Base-by-base conservation (phyloP, 768 basidiomycete genomes). In the Leucocoprinus sp. region DNA sequence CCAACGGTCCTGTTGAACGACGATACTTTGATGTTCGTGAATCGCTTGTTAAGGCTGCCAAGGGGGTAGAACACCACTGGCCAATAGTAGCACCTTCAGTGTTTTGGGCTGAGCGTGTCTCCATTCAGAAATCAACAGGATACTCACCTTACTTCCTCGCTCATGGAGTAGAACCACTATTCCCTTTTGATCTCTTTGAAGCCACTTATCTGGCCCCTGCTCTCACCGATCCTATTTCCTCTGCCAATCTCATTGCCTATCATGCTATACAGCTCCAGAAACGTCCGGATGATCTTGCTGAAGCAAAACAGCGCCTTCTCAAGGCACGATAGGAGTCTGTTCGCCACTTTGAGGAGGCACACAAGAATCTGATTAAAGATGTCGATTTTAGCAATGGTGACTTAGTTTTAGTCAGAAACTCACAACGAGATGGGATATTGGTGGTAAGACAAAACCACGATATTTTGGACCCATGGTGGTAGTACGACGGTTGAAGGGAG, bases 91-190 rank as follows among this genome's bases (percentile, higher is more conserved):
- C 51, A 0, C 54, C 57, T 1, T 51, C 55, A 1, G 55, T 62
- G 8, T 56, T 65, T 37, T 66, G 61, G 61, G 61, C 65, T 0
- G 62, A 66, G 28, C 40, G 59, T 1, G 54, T 65, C 4, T 61
- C 65, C 0, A 56, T 60, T 3, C 51, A 58, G 17, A 58, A 57
- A 34, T 39, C 54, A 0, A 60, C 54, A 0, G 66, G 68, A 1
- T 61, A 58, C 51, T 65, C 62, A 8, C 66, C 67, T 0, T 67
- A 57, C 42, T 65, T 58, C 37, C 51, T 63, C 36, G 62, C 59
- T 0, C 57, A 62, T 19, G 61, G 67, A 0, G 51, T 60, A 2
- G 55, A 68, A 27, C 65, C 68, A 0, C 11, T 66, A 7, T 48
- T 64, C 7, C 64, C 64, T 1, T 58, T 64, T 23, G 62, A 61